Evolutionary conservation across 225 moss, liverwort and hornwort genomes (phyloP).

Genomic region (Antitrichia curtipendula): DNA sequence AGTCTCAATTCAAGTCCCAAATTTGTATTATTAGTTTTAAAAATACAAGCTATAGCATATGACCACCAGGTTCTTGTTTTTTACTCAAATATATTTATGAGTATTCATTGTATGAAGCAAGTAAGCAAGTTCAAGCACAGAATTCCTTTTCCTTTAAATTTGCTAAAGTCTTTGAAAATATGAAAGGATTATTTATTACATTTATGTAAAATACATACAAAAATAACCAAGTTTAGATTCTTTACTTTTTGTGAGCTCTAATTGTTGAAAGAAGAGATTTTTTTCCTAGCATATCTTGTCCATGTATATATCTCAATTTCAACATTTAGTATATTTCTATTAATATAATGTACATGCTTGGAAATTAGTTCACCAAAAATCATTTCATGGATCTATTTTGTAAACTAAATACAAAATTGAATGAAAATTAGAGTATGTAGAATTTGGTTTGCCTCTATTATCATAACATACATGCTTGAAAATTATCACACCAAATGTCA

Average conservation of each 20-base stretch:
- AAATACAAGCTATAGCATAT: neutral
- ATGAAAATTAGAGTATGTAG: neutral
- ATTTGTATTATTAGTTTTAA: neutral
- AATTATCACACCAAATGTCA: neutral
- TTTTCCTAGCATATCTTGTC: neutral
- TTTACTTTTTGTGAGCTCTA: neutral
- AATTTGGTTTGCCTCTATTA: neutral
- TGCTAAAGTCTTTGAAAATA: neutral
- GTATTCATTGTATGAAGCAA: neutral
- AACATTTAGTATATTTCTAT: neutral
- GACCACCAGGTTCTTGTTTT: rapidly evolving
- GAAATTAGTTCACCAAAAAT: neutral
- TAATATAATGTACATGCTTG: neutral
- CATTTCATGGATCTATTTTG: neutral
- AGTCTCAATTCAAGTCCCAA: neutral
- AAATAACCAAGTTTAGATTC: neutral
- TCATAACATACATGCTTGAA: neutral
- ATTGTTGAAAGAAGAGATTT: neutral
- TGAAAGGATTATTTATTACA: neutral
- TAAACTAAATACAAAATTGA: neutral
- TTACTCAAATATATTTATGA: neutral
- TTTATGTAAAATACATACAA: neutral
- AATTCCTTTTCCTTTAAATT: neutral
- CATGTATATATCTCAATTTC: neutral
- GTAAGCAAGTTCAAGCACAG: neutral